A percentile compares a stretch with the other conserved stretches of the same genome.
phyloP scores from a whole-genome alignment of 495 filamentous ascomycete genomes.

The Aspergillus steynii region DNA sequence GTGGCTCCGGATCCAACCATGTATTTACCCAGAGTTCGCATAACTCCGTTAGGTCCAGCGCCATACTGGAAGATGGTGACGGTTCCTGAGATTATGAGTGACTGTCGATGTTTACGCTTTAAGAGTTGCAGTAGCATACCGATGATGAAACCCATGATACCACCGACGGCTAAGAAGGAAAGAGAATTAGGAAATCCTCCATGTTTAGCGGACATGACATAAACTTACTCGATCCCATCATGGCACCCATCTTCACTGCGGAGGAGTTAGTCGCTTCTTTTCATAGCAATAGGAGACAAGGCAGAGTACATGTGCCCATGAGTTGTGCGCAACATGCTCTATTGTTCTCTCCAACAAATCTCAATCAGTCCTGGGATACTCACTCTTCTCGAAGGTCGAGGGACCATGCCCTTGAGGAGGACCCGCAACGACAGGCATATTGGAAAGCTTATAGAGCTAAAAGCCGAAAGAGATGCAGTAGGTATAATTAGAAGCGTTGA shows the following conservation, averaged over 20 bases:
- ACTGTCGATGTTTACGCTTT: neutral
- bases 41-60: slow-evolving; percentile 87
- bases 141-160: slow-evolving; percentile 97
- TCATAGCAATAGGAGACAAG: neutral
- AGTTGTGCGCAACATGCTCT: neutral
- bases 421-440: slow-evolving; percentile 69
- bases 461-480: neutral
- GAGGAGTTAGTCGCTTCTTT: slow-evolving; percentile 23
- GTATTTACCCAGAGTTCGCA: slow-evolving; percentile 91
- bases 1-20: slow-evolving; percentile 97
- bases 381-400: slow-evolving; percentile 92
- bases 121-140: slow-evolving; percentile 53
- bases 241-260: slow-evolving; percentile 92
- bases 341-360: neutral
- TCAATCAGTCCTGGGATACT: slow-evolving; percentile 27
- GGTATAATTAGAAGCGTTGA: neutral
- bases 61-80: slow-evolving; percentile 95
- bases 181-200: slow-evolving; percentile 8
- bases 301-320: neutral
- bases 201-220: neutral
- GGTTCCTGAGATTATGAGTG: slow-evolving; percentile 57
- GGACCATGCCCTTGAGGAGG: slow-evolving; percentile 61
- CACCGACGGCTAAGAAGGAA: slow-evolving; percentile 72
- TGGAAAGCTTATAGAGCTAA: slow-evolving; percentile 22
- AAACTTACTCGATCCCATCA: slow-evolving; percentile 94